These are phyloP conservation scores for Agapanthus africanus DNA, from an alignment of 106 monocot genomes.

Conservation along the genomic window DNA sequence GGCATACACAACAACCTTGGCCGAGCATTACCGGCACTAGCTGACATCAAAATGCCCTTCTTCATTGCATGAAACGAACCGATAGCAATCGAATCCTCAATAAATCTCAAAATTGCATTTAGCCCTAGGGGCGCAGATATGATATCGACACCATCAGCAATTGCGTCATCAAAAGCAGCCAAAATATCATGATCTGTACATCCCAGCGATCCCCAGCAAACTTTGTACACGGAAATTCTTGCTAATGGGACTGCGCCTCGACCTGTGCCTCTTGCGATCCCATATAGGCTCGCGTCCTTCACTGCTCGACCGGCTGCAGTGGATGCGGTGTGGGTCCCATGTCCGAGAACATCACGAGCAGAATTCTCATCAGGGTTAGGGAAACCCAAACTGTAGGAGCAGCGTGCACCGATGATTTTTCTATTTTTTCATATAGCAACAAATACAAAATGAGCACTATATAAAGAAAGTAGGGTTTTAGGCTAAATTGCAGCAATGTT, in stretches of 20 bases:
- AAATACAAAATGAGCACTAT: background rate
- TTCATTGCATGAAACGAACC: slow-evolving; percentile 38
- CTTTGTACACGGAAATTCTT: slow-evolving; percentile 30
- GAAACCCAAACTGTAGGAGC: background rate
- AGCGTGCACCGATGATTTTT: slow-evolving; percentile 17
- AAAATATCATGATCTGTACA: slow-evolving; percentile 18
- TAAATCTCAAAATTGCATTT: background rate
- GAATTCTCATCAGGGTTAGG: background rate
- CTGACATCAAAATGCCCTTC: slow-evolving; percentile 24
- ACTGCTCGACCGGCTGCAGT: slow-evolving; percentile 10
- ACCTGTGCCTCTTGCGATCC: slow-evolving; percentile 6
- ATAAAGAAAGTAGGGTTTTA: no score
- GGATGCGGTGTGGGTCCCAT: slow-evolving; percentile 26
- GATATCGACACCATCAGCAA: slow-evolving; percentile 34
- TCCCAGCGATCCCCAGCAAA: slow-evolving; percentile 4
- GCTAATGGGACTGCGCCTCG: slow-evolving; percentile 17
- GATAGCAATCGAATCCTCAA: slow-evolving; percentile 21
- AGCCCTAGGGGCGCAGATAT: slow-evolving; percentile 19
- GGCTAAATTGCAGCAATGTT: no score
- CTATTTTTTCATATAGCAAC: background rate
- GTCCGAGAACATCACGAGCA: slow-evolving; percentile 15
- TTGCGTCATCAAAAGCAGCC: slow-evolving; percentile 38
- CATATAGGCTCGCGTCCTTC: background rate
- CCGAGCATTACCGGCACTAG: slow-evolving; percentile 41
- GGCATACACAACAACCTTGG: no score